Evolutionary conservation across 345 rosid species (phyloP).

Genomic region (Eucalyptus erythrocorys): DNA sequence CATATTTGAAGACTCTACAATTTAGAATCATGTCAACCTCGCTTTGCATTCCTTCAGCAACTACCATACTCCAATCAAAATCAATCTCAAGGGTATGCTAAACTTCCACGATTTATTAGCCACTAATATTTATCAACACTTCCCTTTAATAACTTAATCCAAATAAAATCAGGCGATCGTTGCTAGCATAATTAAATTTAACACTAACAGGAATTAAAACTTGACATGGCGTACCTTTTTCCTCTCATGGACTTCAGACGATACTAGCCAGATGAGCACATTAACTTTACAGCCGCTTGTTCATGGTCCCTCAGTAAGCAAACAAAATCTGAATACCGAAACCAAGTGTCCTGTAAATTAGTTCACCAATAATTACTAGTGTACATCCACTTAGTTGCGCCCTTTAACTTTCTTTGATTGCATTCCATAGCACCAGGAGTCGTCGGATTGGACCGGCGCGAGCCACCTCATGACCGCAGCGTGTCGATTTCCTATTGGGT

Average conservation of each 20-base stretch:
- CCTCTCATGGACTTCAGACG: neutral
- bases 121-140: neutral
- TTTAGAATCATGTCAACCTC: neutral
- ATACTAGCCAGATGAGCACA: neutral
- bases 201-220: neutral
- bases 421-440: no score
- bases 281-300: neutral
- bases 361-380: no score
- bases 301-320: no score
- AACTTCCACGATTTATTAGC: neutral
- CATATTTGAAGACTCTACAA: neutral
- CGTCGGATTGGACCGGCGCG: no score
- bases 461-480: no score
- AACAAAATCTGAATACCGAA: no score
- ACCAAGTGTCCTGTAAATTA: no score
- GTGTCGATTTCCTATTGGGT: no score
- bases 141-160: neutral
- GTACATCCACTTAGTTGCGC: no score
- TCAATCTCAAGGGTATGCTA: neutral
- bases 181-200: neutral
- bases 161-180: neutral
- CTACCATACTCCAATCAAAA: neutral
- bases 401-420: no score
- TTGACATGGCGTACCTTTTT: neutral
- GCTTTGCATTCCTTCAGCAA: accelerated